These are phyloP conservation scores for Apiospora sp. DNA, from an alignment of 2,329 filamentous ascomycete species.

Conservation along the genomic window DNA sequence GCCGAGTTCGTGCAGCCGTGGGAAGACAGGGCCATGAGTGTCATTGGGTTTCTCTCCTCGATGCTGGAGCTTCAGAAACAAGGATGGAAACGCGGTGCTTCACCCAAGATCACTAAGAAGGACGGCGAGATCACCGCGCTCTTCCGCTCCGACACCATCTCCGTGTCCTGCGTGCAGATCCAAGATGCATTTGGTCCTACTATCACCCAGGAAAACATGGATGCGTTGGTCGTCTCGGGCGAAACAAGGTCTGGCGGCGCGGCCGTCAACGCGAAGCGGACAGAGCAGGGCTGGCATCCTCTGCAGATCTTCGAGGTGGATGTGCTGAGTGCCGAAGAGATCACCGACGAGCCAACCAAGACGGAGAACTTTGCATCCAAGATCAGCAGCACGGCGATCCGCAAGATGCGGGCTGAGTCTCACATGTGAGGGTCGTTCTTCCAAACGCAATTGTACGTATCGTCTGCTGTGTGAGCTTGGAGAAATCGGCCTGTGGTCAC, in stretches of 20 bases:
- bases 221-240: conserved; percentile 83
- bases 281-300: conserved; percentile 75
- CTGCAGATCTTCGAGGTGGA: conserved; percentile 89
- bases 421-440: neutral
- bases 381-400: conserved; percentile 90
- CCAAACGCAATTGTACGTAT: neutral
- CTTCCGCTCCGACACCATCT: conserved; percentile 67
- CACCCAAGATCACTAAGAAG: conserved; percentile 43
- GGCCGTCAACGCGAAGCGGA: conserved; percentile 85
- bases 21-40: conserved; percentile 73
- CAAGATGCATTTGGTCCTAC: conserved; percentile 91
- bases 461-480: neutral
- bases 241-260: conserved; percentile 87
- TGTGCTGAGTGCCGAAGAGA: conserved; percentile 76
- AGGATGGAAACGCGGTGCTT: conserved; percentile 54
- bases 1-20: conserved; percentile 83
- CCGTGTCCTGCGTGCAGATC: conserved; percentile 83
- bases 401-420: conserved; percentile 49
- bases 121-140: conserved; percentile 58
- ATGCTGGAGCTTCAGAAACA: conserved; percentile 55
- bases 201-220: conserved; percentile 79
- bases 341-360: conserved; percentile 51
- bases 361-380: conserved; percentile 77
- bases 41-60: conserved; percentile 77
- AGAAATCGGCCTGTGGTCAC: neutral